These are phyloP conservation scores for Mychonastes homosphaera DNA, from an alignment of 139 green algal species.

Conservation along the genomic window DNA sequence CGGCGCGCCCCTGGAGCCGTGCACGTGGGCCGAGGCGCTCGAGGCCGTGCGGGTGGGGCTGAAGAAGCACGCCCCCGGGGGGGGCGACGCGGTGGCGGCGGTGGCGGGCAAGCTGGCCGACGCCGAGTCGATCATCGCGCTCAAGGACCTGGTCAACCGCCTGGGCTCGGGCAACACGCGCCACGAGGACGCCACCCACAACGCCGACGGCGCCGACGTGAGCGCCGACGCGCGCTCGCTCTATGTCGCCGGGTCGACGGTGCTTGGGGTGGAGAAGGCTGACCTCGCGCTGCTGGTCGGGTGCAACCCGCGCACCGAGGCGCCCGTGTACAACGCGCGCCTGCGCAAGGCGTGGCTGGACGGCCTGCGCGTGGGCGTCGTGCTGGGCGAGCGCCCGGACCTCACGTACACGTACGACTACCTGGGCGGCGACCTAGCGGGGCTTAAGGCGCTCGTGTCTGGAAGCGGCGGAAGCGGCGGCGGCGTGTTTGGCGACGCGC, in stretches of 20 bases:
- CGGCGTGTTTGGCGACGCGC: constrained; percentile 43
- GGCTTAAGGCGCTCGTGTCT: constrained; percentile 51
- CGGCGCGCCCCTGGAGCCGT: constrained; percentile 33
- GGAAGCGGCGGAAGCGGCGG: constrained; percentile 23
- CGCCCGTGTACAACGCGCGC: constrained; percentile 88
- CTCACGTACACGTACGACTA: constrained; percentile 87
- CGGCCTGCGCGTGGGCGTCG: constrained; percentile 27
- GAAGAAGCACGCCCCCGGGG: neutral
- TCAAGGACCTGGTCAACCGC: constrained; percentile 59
- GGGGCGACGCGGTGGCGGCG: constrained; percentile 6
- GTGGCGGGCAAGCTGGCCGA: constrained; percentile 80
- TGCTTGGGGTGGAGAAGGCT: constrained; percentile 79
- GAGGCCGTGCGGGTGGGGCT: constrained; percentile 26
- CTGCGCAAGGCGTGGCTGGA: constrained; percentile 61
- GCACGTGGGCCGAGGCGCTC: constrained; percentile 71
- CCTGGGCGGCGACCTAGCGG: constrained; percentile 58
- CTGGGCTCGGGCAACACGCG: constrained; percentile 64
- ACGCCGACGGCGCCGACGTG: too few species aligned
- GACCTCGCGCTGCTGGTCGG: constrained; percentile 88
- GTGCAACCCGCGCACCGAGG: constrained; percentile 85
- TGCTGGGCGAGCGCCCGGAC: constrained; percentile 71
- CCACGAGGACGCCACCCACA: constrained; percentile 45
- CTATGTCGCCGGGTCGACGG: constrained; percentile 85
- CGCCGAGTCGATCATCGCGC: constrained; percentile 80
- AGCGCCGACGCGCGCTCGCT: constrained; percentile 72